phyloP scores from a whole-genome alignment of 257 asterid species.

The Solanum chiquidenum region DNA sequence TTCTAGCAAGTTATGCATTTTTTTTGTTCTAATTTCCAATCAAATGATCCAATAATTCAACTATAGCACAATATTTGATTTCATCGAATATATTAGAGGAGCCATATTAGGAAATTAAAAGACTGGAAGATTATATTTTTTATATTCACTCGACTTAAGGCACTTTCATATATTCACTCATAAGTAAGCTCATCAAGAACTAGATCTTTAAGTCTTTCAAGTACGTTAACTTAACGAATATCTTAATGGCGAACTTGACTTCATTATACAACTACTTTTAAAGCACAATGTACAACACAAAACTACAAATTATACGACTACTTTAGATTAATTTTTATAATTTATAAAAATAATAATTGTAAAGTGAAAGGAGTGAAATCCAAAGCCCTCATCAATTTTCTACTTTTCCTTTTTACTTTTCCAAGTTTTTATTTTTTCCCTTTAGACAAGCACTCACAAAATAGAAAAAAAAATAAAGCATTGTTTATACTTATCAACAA shows the following conservation, averaged over 20 bases:
- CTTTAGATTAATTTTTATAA: not conserved
- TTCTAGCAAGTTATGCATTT: too few relatives aligned
- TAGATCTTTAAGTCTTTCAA: too few relatives aligned
- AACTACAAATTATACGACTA: not conserved
- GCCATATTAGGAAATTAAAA: too few relatives aligned
- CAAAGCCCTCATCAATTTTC: constrained; percentile 26
- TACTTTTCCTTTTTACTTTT: constrained; percentile 20
- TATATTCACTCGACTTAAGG: not conserved
- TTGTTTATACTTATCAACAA: not conserved
- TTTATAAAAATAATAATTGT: not conserved
- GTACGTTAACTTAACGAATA: not conserved
- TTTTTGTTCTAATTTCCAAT: too few relatives aligned
- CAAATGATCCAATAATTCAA: too few relatives aligned
- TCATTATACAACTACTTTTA: not conserved
- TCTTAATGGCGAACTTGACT: not conserved
- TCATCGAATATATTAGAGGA: too few relatives aligned
- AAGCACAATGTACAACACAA: not conserved
- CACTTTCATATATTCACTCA: not conserved
- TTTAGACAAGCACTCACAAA: constrained; percentile 33
- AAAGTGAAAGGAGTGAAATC: constrained; percentile 9
- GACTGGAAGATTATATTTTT: too few relatives aligned
- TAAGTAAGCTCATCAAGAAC: not conserved
- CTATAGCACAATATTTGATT: too few relatives aligned
- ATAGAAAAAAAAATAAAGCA: constrained; percentile 2
- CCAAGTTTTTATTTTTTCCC: not conserved